Percentiles rank a stretch among this genome's conserved stretches.
phyloP scores from a whole-genome alignment of 495 filamentous ascomycete genomes.

The Friedmanniomyces simplex region DNA sequence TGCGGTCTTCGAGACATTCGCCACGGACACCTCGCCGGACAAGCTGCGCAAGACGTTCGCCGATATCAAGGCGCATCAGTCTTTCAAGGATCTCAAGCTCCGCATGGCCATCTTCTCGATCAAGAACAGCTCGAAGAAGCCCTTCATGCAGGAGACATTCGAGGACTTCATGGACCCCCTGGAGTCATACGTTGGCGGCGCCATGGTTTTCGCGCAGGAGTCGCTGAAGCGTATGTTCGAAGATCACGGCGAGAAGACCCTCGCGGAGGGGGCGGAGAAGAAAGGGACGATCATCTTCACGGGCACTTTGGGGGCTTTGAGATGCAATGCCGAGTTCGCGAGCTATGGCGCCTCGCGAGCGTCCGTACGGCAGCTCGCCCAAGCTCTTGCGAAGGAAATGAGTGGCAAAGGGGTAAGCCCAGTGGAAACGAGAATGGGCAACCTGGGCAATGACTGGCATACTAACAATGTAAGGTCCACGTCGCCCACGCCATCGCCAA shows the following conservation, averaged over 20 bases:
- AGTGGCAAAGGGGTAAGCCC: conserved; percentile 28
- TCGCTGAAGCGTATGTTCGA: conserved; percentile 35
- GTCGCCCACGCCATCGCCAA: conserved; percentile 41
- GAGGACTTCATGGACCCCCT: conserved; percentile 35
- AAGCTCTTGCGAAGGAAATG: conserved; percentile 40
- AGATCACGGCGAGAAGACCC: conserved; percentile 33
- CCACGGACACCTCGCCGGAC: conserved; percentile 35
- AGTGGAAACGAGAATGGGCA: neutral
- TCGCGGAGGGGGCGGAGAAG: conserved; percentile 32
- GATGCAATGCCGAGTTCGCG: conserved; percentile 31
- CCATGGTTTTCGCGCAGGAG: conserved; percentile 39
- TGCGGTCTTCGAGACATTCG: conserved; percentile 36
- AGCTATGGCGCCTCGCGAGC: conserved; percentile 39
- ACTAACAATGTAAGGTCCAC: conserved; percentile 26
- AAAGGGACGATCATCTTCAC: conserved; percentile 43
- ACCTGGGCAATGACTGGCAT: neutral
- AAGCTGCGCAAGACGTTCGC: conserved; percentile 33
- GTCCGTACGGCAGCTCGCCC: conserved; percentile 36
- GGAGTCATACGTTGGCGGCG: conserved; percentile 37
- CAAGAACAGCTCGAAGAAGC: conserved; percentile 38
- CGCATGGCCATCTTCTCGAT: conserved; percentile 37
- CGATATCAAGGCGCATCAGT: conserved; percentile 33
- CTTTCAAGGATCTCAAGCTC: conserved; percentile 37
- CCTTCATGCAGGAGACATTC: conserved; percentile 40
- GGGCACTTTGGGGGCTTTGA: conserved; percentile 37